phyloP scores from a whole-genome alignment of 495 filamentous ascomycete species.

The Pseudomonodictys pantanalensis region DNA sequence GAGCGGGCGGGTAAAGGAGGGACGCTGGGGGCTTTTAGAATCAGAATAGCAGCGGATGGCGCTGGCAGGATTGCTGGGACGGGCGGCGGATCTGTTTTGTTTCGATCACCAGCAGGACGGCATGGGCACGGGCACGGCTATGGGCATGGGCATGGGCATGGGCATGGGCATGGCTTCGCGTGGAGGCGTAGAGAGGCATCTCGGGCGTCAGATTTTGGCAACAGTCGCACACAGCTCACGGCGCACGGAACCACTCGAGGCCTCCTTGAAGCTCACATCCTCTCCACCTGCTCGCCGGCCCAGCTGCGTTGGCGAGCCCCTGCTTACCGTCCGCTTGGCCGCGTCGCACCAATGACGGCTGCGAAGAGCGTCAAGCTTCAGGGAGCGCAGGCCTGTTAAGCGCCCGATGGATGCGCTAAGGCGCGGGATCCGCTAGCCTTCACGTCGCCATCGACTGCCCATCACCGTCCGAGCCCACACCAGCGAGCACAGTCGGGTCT shows the following conservation, averaged over 20 bases:
- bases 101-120: background rate
- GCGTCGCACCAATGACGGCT: constrained; percentile 6
- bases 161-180: background rate
- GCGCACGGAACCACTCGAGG: too few species aligned
- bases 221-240: too few species aligned
- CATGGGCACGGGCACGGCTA: background rate
- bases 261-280: too few species aligned
- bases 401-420: constrained; percentile 9
- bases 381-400: constrained; percentile 2
- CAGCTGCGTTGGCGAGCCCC: constrained; percentile 2
- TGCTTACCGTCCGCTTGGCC: constrained; percentile 13
- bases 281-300: constrained; percentile 17
- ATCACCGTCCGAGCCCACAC: constrained; percentile 21
- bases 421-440: constrained; percentile 7
- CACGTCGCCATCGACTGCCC: background rate
- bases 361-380: constrained; percentile 19
- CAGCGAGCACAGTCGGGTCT: background rate
- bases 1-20: constrained; percentile 5
- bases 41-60: background rate
- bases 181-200: background rate
- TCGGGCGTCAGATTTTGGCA: background rate
- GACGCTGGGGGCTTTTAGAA: background rate
- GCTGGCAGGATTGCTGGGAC: background rate
- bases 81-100: constrained; percentile 3
- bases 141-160: background rate